Conservation (phyloP, 768 basidiomycete genomes). For the Mycena galericulata region DNA sequence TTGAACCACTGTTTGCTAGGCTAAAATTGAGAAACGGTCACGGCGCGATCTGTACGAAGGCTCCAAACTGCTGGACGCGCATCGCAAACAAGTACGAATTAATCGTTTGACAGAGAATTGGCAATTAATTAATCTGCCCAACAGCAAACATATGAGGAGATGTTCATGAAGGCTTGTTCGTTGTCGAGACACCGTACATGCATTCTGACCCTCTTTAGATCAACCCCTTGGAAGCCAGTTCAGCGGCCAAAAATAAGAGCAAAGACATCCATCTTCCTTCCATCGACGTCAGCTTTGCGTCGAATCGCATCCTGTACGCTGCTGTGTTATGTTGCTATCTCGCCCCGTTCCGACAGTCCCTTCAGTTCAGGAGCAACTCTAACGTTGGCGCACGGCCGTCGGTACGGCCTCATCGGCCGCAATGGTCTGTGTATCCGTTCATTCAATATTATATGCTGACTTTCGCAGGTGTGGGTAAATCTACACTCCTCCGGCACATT, state of each 20-base stretch:
- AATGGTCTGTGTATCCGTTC: slow-evolving; percentile 63
- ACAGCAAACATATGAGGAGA: slow-evolving; percentile 97
- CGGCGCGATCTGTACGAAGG: slow-evolving; percentile 94
- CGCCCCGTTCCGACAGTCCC: slow-evolving; percentile 9
- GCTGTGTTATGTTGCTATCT: not conserved
- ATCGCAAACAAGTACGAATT: slow-evolving; percentile 82
- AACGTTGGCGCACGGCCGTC: slow-evolving; percentile 88
- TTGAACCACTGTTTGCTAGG: slow-evolving; percentile 55
- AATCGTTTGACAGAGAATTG: not conserved
- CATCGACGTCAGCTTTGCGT: slow-evolving; percentile 97
- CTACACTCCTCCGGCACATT: slow-evolving; percentile 93
- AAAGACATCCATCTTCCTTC: slow-evolving; percentile 96
- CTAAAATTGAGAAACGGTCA: slow-evolving; percentile 97
- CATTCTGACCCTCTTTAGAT: slow-evolving; percentile 58
- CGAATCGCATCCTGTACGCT: slow-evolving; percentile 90
- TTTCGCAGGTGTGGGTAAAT: slow-evolving; percentile 88
- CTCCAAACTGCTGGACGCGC: slow-evolving; percentile 92
- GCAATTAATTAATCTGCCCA: slow-evolving; percentile 18
- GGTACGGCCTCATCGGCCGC: slow-evolving; percentile 93
- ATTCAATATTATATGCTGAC: slow-evolving; percentile 1
- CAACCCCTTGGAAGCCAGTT: slow-evolving; percentile 89
- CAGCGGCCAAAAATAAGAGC: slow-evolving; percentile 90
- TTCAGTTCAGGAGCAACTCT: slow-evolving; percentile 84
- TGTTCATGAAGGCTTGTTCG: slow-evolving; percentile 90
- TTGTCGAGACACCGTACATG: not conserved